These are phyloP conservation scores for Simplicillium aogashimaense DNA, from an alignment of 2,329 filamentous ascomycete genomes.

Conservation along the genomic window DNA sequence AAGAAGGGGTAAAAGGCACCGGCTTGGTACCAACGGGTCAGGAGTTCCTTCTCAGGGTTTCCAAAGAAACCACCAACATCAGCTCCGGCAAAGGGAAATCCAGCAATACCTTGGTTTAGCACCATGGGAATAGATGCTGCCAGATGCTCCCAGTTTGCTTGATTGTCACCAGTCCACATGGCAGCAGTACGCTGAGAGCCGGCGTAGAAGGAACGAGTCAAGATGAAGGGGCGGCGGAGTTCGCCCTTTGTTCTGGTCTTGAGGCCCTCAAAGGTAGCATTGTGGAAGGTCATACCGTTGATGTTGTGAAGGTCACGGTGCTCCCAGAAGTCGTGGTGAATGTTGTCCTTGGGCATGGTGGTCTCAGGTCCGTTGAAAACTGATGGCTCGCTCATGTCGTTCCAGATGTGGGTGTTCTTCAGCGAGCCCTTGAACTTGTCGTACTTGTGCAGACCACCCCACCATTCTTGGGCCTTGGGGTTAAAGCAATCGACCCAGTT, in stretches of 20 bases:
- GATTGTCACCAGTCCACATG: slow-evolving; percentile 99
- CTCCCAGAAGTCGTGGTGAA: slow-evolving; percentile 88
- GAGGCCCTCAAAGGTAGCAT: slow-evolving; percentile 82
- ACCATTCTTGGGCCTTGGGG: slow-evolving; percentile 85
- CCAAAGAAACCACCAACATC: slow-evolving; percentile 98
- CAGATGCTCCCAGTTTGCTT: slow-evolving; percentile 85
- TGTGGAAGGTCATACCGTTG: slow-evolving; percentile 91
- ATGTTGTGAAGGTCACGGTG: slow-evolving; percentile 95
- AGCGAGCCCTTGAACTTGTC: slow-evolving; percentile 77
- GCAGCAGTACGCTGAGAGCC: slow-evolving; percentile 84
- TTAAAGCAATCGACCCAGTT: slow-evolving; percentile 97
- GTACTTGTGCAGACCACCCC: slow-evolving; percentile 81
- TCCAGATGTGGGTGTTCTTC: slow-evolving; percentile 91
- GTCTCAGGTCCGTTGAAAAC: slow-evolving; percentile 98
- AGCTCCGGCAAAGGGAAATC: slow-evolving; percentile 88
- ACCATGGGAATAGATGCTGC: slow-evolving; percentile 89
- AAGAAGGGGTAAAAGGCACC: slow-evolving; percentile 98
- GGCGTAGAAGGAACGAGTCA: slow-evolving; percentile 87
- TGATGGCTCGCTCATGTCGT: slow-evolving; percentile 99
- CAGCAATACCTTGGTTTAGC: slow-evolving; percentile 81
- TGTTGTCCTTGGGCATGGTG: slow-evolving; percentile 97
- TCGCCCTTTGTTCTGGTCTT: slow-evolving; percentile 80
- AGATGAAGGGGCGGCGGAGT: slow-evolving; percentile 75
- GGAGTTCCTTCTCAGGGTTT: slow-evolving; percentile 84
- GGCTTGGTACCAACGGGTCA: slow-evolving; percentile 92